Percentiles rank a stretch among this genome's conserved stretches.
phyloP scores from a whole-genome alignment of 2,329 filamentous ascomycete species.

The Shiraia bambusicola region DNA sequence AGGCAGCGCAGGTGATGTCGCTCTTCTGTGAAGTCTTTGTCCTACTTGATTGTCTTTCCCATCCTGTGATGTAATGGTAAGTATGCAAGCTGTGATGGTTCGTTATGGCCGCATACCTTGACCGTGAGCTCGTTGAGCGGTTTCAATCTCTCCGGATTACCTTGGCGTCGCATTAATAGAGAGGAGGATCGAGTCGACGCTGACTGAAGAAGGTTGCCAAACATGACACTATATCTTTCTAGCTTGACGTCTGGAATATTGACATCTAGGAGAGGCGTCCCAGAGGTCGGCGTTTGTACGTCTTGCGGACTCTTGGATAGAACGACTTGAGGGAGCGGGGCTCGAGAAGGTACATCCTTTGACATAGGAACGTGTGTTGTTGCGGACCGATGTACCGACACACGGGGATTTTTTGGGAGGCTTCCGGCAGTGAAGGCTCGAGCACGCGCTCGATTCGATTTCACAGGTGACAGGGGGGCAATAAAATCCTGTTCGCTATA shows the following conservation, averaged over 20 bases:
- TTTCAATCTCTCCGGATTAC: slow-evolving; percentile 37
- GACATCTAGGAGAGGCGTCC: slow-evolving; percentile 60
- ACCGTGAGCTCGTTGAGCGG: slow-evolving; percentile 34
- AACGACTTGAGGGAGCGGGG: slow-evolving; percentile 19
- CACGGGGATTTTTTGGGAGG: slow-evolving; percentile 16
- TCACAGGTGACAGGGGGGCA: slow-evolving; percentile 12
- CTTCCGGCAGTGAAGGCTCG: slow-evolving; percentile 22
- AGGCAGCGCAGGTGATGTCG: slow-evolving; percentile 35
- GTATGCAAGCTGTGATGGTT: neutral
- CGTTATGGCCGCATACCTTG: slow-evolving; percentile 30
- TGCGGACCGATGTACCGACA: slow-evolving; percentile 15
- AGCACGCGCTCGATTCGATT: slow-evolving; percentile 13
- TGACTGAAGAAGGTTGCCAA: slow-evolving; percentile 68
- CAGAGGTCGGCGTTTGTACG: slow-evolving; percentile 6
- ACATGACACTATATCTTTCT: slow-evolving; percentile 95
- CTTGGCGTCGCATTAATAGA: slow-evolving; percentile 40
- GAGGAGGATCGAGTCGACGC: slow-evolving; percentile 27
- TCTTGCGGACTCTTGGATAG: slow-evolving; percentile 14
- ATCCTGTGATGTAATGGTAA: slow-evolving; percentile 17
- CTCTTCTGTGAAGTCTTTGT: slow-evolving; percentile 27
- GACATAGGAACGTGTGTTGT: slow-evolving; percentile 21
- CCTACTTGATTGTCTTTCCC: slow-evolving; percentile 20
- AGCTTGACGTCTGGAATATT: slow-evolving; percentile 78
- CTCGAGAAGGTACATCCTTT: slow-evolving; percentile 8
- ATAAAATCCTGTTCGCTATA: slow-evolving; percentile 17